Base-by-base conservation (phyloP, 2,329 filamentous ascomycete species). In the Stachybotrys chartarum region DNA sequence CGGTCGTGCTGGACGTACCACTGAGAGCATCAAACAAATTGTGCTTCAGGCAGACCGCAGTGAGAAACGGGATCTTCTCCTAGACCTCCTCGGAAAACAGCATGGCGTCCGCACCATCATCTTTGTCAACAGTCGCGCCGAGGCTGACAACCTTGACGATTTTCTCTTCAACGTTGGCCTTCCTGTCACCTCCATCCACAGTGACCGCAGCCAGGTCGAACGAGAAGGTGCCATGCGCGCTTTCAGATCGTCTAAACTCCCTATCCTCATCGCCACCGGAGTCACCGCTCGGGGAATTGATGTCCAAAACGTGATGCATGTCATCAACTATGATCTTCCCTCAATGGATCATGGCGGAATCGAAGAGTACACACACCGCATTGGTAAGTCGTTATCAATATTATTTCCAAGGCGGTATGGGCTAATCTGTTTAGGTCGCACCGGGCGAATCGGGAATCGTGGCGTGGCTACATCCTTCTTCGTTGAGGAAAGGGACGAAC, bases 251-350 rank as follows among this genome's bases (percentile, higher is more conserved):
- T 93, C 89, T 1, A 81, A 80, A 35, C 79, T 81, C 10, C 92
- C 93, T 0, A 88, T 99, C 55, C 72, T 99, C 56, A 83, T 97
- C 57, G 85, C 93, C 11, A 97, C 93, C 24, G 90, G 90, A 51
- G 83, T 99, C 53, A 86, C 88, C 53, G 89, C 91, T 66, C 91
- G 94, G 63, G 94, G 94, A 7, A 85, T 97, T 39, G 92, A 97
- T 63, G 87, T 97, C 42, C 83, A 83, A 56, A 91, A 94, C 60
- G 87, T 97, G 6, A 84, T 86, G 76, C 91, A 96, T 60, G 88
- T 99, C 57, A 87, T 99, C 79, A 97, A 99, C 73, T 97, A 86
- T 63, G 92, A 97, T 58, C 76, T 97, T 1, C 93, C 93, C 0
- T 84, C 79, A 6, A 73, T 78, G 48, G 76, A 84, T 1, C 81